Conservation (phyloP, 805 yeast species). For the Nakazawaea anatomiae region DNA sequence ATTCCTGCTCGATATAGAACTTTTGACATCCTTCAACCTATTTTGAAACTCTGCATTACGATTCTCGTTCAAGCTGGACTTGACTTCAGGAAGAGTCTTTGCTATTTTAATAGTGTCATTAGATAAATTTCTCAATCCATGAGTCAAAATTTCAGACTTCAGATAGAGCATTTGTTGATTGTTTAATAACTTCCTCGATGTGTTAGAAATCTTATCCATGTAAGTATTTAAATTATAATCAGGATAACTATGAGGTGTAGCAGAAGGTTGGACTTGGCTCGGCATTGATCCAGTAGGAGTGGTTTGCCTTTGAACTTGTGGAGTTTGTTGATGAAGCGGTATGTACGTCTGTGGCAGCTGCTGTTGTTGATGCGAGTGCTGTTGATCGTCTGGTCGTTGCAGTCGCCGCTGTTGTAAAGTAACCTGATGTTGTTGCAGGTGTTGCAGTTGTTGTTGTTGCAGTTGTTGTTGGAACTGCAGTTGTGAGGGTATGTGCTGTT, state of each 20-base stretch:
- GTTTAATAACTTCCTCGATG: constrained; percentile 3
- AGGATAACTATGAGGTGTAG: neutral
- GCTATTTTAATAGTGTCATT: neutral
- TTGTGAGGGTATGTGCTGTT: constrained; percentile 8
- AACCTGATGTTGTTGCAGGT: constrained; percentile 10
- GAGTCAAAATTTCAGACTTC: constrained; percentile 14
- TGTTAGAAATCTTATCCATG: neutral
- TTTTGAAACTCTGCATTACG: constrained; percentile 12
- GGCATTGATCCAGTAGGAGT: constrained; percentile 1
- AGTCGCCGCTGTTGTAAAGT: constrained; percentile 15
- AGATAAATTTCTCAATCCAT: neutral
- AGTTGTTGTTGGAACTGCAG: constrained; percentile 4
- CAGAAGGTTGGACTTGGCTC: neutral
- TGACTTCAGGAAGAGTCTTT: constrained; percentile 4
- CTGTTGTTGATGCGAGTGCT: neutral
- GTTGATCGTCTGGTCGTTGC: constrained; percentile 9
- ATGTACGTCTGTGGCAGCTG: neutral
- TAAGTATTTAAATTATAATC: neutral
- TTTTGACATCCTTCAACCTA: neutral
- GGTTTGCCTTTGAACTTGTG: constrained; percentile 13
- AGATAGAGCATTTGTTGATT: constrained; percentile 11
- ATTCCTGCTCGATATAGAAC: neutral
- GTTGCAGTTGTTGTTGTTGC: constrained; percentile 12
- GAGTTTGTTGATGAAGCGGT: constrained; percentile 5
- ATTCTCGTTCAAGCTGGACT: constrained; percentile 20